Conservation (phyloP, 176 grass and related monocot species). For the Bothriochloa decipiens region DNA sequence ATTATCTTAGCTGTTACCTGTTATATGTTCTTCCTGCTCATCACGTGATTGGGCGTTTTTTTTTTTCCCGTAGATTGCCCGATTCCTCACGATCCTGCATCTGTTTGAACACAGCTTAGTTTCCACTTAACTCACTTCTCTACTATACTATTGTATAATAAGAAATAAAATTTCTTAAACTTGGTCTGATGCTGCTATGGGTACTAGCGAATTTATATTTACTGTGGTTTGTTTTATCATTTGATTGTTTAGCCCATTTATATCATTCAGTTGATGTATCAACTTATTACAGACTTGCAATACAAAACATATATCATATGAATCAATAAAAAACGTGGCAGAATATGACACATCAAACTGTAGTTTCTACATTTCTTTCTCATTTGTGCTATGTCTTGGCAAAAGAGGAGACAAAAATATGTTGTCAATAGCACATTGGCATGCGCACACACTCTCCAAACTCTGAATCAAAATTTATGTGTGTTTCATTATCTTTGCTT, state of each 20-base stretch:
- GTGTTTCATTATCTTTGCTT: not conserved
- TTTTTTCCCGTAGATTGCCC: not conserved
- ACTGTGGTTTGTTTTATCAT: not conserved
- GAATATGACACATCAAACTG: not conserved
- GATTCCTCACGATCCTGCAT: not conserved
- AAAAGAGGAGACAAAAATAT: not conserved
- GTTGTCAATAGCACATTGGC: not conserved
- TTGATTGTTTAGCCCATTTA: not conserved
- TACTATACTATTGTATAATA: not conserved
- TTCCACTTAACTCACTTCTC: not conserved
- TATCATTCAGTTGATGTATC: not conserved
- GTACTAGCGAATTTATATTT: not conserved
- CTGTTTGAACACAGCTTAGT: not conserved
- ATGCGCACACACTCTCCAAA: no score
- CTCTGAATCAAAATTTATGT: not conserved
- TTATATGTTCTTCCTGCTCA: not conserved
- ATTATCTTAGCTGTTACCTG: not conserved
- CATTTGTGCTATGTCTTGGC: not conserved
- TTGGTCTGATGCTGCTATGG: not conserved
- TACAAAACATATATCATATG: not conserved
- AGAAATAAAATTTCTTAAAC: not conserved
- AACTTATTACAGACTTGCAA: not conserved
- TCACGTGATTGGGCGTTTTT: not conserved
- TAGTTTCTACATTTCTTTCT: not conserved
- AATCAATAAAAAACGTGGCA: not conserved